Conservation (phyloP, 495 filamentous ascomycete genomes). For the Venustampulla echinocandica region DNA sequence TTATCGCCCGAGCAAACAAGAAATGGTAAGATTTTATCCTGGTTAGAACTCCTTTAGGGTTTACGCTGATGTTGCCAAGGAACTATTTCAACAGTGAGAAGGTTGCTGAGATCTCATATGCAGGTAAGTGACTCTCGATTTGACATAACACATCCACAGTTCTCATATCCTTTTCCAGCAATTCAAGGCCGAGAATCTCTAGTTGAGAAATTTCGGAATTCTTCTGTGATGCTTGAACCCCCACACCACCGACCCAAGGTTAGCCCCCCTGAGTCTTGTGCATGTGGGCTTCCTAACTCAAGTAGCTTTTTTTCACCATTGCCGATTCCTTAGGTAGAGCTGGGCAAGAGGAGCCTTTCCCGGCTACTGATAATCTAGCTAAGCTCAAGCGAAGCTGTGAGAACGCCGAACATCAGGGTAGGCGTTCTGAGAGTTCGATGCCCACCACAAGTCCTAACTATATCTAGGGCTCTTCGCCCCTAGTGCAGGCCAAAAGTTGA, state of each 20-base stretch:
- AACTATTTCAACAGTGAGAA: conserved; percentile 79
- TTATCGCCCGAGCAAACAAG: conserved; percentile 58
- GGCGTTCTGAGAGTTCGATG: conserved; percentile 26
- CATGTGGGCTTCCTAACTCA: background rate
- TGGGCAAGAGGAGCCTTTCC: conserved; percentile 61
- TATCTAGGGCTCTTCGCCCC: conserved; percentile 60
- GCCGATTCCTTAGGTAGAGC: conserved; percentile 15
- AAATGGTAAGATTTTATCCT: conserved; percentile 51
- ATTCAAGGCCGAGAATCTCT: conserved; percentile 88
- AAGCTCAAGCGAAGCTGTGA: conserved; percentile 79
- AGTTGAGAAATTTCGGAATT: conserved; percentile 92
- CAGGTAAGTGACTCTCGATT: conserved; percentile 51
- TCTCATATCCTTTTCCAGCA: conserved; percentile 36
- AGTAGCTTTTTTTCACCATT: conserved; percentile 20
- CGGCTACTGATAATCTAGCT: conserved; percentile 68
- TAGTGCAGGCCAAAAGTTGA: conserved; percentile 60
- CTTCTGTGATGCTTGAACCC: conserved; percentile 83
- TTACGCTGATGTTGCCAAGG: conserved; percentile 32
- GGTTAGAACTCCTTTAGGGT: background rate
- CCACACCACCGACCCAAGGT: conserved; percentile 79
- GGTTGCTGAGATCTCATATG: conserved; percentile 85
- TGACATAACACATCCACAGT: background rate
- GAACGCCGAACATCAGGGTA: conserved; percentile 78
- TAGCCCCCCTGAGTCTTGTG: conserved; percentile 5
- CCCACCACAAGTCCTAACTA: background rate